Conservation (phyloP, 176 grass and related monocot species). For the Eragrostis curvula region DNA sequence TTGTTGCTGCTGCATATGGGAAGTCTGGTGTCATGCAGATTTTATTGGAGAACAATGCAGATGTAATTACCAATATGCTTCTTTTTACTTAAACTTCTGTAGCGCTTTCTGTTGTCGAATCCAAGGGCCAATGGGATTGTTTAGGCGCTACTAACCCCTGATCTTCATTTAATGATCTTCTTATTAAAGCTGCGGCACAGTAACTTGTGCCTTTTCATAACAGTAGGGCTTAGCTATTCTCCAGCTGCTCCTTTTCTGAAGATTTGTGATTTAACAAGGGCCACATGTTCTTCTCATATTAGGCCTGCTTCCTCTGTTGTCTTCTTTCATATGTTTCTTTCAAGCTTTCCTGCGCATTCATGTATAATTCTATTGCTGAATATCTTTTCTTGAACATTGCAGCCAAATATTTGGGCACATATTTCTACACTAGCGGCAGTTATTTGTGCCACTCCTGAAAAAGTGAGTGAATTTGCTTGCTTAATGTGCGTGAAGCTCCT, state of each 20-base stretch:
- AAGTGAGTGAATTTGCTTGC: conserved; percentile 9
- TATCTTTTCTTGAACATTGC: not conserved
- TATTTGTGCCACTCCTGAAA: conserved; percentile 27
- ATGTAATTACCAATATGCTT: conserved; percentile 33
- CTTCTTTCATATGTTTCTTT: too few species aligned
- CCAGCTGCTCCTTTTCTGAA: too few species aligned
- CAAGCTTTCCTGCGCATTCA: too few species aligned
- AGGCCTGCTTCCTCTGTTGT: too few species aligned
- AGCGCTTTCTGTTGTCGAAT: not conserved
- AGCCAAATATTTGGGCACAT: conserved; percentile 36
- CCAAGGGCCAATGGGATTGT: not conserved
- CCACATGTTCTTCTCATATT: too few species aligned
- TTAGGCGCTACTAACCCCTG: too few species aligned
- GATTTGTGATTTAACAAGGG: too few species aligned
- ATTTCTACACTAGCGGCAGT: conserved; percentile 15
- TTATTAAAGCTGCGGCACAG: too few species aligned
- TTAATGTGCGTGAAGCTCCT: conserved; percentile 43
- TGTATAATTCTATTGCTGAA: not conserved
- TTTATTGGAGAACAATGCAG: conserved; percentile 46
- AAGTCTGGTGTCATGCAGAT: conserved; percentile 38
- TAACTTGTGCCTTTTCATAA: too few species aligned
- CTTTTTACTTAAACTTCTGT: not conserved
- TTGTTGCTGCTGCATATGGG: conserved; percentile 35
- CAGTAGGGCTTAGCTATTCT: too few species aligned
- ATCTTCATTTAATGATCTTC: too few species aligned